Base-by-base conservation (phyloP, 2,329 filamentous ascomycete species). In the Ophiocordyceps australis region DNA sequence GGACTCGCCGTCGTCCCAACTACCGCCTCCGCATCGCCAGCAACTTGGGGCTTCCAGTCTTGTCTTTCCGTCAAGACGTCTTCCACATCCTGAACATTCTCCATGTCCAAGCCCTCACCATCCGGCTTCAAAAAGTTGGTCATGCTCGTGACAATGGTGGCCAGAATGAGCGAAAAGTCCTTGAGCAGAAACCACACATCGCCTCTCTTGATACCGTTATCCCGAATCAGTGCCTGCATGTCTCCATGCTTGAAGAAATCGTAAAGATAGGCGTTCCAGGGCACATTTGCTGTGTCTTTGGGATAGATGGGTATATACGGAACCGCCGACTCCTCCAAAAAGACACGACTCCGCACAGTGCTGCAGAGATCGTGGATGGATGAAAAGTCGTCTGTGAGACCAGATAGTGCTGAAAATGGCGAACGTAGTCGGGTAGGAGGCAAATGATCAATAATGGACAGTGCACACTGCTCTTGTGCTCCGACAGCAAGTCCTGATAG, bases 201-300 rank as follows among this genome's bases (percentile, higher is more conserved):
- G 5, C 66, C 64, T 2, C 54, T 50, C 23, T 65, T 66, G 39
- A 86, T 71, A 3, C 62, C 57, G 40, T 86, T 85, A 17, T 70
- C 74, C 0, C 46, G 50, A 9, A 65, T 62, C 3, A 85, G 50
- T 0, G 68, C 62, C 2, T 55, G 42, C 14, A 72, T 43, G 38
- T 74, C 66, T 4, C 76, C 77, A 37, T 85, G 72, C 45, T 70
- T 77, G 57, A 68, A 83, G 47, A 83, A 86, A 44, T 85, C 75
- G 31, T 74, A 69, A 1, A 85, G 49, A 39, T 78, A 78, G 0
- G 71, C 69, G 35, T 80, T 80, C 31, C 71, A 55, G 0, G 62
- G 63, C 9, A 46, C 42, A 7, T 31, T 46, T 33, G 29, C 26
- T 3, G 58, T 54, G 27, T 74, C 65, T 15, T 69, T 52, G 0